Evolutionary conservation across 2,329 filamentous ascomycete species (phyloP), one percentile per base, ranked within the genome.

Genomic region (Colletotrichum musae): DNA sequence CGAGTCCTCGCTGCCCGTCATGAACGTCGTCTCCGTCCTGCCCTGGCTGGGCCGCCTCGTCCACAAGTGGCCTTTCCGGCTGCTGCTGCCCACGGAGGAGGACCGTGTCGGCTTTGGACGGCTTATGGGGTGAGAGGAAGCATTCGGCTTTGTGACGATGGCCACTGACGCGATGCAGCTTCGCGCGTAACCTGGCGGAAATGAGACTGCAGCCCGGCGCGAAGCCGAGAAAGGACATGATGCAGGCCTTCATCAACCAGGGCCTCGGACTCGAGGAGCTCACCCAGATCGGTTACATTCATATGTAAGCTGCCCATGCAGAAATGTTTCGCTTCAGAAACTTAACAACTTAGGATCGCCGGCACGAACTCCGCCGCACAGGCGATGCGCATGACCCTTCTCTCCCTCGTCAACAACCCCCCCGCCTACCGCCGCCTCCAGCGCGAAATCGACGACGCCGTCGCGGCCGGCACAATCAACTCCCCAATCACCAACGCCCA

Each of bases 311-410:
- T 7, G 6, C 28, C 28, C 28, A 32, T 32, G 28, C 28, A 32
- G 28, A 2, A 32, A 32, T 32, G 3, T 6, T 32, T 32, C 9
- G 28, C 28, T 32, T 32, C 9, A 32, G 6, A 32, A 6, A 9
- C 28, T 32, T 9, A 32, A 2, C 7, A 32, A 9, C 6, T 5
- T 50, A 88, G 85, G 71, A 87, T 89, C 74, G 87, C 88, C 6
- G 88, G 88, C 28, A 89, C 88, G 21, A 88, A 90, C 77, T 89
- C 88, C 0, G 89, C 88, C 0, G 88, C 88, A n/a, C 87, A 86
- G 16, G 87, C 86, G 0, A 88, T 88, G 86, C 86, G 88, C 51
- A 71, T 71, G 73, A 87, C 85, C 67, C 86, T 88, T 76, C 87
- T 86, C 78, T 85, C 82, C 48, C 78, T 86, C 0, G 80, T 88